phyloP scores from a whole-genome alignment of 129 eudicot genomes.

The Glebionis coronaria region DNA sequence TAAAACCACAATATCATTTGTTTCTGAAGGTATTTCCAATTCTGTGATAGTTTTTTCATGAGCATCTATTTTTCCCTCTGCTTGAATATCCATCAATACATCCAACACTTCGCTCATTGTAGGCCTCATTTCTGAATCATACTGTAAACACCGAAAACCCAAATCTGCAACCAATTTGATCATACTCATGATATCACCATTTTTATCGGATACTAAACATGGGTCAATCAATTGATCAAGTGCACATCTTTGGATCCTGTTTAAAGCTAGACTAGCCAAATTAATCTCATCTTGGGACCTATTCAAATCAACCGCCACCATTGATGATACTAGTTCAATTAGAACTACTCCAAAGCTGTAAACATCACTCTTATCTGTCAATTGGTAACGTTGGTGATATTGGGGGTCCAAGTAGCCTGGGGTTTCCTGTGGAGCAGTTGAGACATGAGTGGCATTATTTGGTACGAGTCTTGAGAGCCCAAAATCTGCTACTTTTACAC shows the following conservation, averaged over 20 bases:
- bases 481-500: constrained; percentile 59
- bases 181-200: constrained; percentile 50
- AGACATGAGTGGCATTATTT: constrained; percentile 55
- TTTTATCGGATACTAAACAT: constrained; percentile 40
- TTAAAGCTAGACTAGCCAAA: constrained; percentile 69
- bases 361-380: constrained; percentile 85
- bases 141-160: constrained; percentile 77
- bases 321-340: constrained; percentile 74
- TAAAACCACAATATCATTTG: constrained; percentile 44
- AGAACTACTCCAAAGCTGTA: constrained; percentile 93
- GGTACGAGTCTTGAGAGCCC: constrained; percentile 64
- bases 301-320: constrained; percentile 78
- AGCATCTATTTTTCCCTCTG: constrained; percentile 15
- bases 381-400: constrained; percentile 68
- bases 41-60: neutral
- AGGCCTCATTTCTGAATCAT: constrained; percentile 80
- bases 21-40: constrained; percentile 38
- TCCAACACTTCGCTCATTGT: constrained; percentile 66
- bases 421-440: constrained; percentile 94
- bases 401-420: constrained; percentile 91
- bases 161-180: constrained; percentile 69
- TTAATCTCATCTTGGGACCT: constrained; percentile 68
- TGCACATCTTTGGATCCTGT: constrained; percentile 58
- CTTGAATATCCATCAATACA: constrained; percentile 41
- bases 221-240: constrained; percentile 62